Evolutionary conservation across 768 basidiomycete species (phyloP).

Genomic region (Mrakia gelida): DNA sequence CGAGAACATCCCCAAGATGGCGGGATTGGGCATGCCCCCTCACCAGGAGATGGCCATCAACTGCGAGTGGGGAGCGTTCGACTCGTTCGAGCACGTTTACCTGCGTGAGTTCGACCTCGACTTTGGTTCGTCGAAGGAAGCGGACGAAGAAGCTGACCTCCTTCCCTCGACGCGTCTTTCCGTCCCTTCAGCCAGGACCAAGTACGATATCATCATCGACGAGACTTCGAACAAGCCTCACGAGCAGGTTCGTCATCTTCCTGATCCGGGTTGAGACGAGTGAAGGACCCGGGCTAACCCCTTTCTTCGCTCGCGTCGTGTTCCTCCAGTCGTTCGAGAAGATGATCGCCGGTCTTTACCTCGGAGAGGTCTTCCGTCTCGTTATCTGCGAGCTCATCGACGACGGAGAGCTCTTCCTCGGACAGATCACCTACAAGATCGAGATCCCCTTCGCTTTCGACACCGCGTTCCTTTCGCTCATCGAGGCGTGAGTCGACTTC

Average conservation of each 20-base stretch:
- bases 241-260: conserved; percentile 60
- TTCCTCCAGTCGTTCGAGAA: conserved; percentile 52
- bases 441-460: conserved; percentile 89
- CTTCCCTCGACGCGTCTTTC: not conserved
- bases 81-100: conserved; percentile 90
- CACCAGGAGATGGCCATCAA: conserved; percentile 87
- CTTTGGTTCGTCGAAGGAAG: not conserved
- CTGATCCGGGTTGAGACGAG: not conserved
- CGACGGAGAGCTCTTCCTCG: conserved; percentile 92
- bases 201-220: conserved; percentile 89
- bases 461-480: conserved; percentile 92
- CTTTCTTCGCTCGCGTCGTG: not conserved
- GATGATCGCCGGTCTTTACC: conserved; percentile 93
- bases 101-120: conserved; percentile 51
- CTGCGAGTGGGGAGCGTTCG: conserved; percentile 80
- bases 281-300: not conserved
- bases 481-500: conserved; percentile 67
- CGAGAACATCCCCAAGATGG: conserved; percentile 77
- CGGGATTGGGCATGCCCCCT: conserved; percentile 57
- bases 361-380: conserved; percentile 93
- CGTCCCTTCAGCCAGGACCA: conserved; percentile 60
- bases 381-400: conserved; percentile 94
- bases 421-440: conserved; percentile 97
- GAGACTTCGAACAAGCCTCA: conserved; percentile 92
- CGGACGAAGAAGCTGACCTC: not conserved